A percentile compares a stretch with the other conserved stretches of the same genome.
These are phyloP conservation scores for Claviceps sp. DNA, from an alignment of 2,329 filamentous ascomycete genomes.

Conservation along the genomic window DNA sequence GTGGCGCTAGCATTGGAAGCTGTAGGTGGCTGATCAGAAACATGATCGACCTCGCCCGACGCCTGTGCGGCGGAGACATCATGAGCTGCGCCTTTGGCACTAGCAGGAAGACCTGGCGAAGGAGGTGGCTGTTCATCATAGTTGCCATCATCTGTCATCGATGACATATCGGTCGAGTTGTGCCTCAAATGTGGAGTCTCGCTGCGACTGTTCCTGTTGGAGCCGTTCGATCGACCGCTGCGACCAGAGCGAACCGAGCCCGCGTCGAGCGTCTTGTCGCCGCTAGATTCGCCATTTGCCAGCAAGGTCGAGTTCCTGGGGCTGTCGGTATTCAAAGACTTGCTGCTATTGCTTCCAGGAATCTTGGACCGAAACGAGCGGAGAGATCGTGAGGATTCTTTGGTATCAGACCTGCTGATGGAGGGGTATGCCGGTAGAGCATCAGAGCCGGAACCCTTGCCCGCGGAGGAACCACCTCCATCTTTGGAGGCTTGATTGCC, in stretches of 20 bases:
- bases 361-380: slow-evolving; percentile 82
- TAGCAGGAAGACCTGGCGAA: slow-evolving; percentile 65
- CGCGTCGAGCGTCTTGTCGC: slow-evolving; percentile 54
- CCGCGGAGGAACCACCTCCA: slow-evolving; percentile 29
- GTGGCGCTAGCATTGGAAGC: slow-evolving; percentile 42
- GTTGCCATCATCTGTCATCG: slow-evolving; percentile 29
- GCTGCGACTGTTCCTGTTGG: slow-evolving; percentile 29
- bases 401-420: slow-evolving; percentile 83
- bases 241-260: slow-evolving; percentile 60
- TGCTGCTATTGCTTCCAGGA: slow-evolving; percentile 46
- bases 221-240: slow-evolving; percentile 39
- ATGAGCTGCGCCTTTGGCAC: slow-evolving; percentile 59
- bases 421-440: slow-evolving; percentile 74
- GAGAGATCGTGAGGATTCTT: slow-evolving; percentile 80
- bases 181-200: slow-evolving; percentile 29
- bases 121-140: slow-evolving; percentile 53
- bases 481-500: slow-evolving; percentile 62
- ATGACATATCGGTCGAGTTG: slow-evolving; percentile 26
- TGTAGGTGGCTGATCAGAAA: slow-evolving; percentile 78
- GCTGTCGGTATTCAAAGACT: slow-evolving; percentile 52
- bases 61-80: slow-evolving; percentile 71
- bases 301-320: slow-evolving; percentile 62
- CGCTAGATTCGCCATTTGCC: slow-evolving; percentile 40
- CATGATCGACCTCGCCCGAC: slow-evolving; percentile 82
- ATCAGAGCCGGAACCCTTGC: slow-evolving; percentile 37